Evolutionary conservation across 306 rosid genomes (phyloP).

Genomic region (Prinsepia uniflora): DNA sequence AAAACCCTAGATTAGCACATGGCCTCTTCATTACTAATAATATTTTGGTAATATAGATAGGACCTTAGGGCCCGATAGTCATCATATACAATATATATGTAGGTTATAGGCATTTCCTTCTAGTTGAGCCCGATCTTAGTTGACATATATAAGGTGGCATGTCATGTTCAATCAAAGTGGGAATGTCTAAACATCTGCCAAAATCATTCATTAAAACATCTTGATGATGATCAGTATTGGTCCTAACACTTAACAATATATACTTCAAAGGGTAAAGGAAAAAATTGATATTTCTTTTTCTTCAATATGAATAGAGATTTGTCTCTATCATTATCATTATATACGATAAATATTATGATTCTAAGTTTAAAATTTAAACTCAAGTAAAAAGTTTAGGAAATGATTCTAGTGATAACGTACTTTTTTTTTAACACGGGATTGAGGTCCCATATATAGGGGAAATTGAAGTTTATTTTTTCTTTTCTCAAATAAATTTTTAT

Average conservation of each 20-base stretch:
- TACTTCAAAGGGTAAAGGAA: no score
- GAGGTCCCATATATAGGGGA: conserved; percentile 7
- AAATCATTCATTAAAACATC: conserved; percentile 5
- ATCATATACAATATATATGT: no score
- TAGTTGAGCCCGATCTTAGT: no score
- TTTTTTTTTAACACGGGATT: not conserved
- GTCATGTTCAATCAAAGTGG: conserved; percentile 2
- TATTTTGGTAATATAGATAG: not conserved
- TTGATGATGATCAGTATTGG: no score
- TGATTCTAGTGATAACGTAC: conserved; percentile 2
- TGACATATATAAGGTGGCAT: not conserved
- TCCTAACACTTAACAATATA: no score
- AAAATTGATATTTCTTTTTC: no score
- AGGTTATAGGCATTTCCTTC: no score
- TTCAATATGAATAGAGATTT: no score
- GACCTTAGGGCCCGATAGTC: not conserved
- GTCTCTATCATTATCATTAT: no score
- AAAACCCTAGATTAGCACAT: not conserved
- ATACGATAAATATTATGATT: no score
- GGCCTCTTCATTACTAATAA: not conserved
- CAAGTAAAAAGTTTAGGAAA: not conserved
- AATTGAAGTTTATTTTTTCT: no score
- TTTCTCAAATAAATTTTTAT: no score
- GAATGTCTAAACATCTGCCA: not conserved
- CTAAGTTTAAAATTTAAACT: not conserved